Evolutionary conservation across 1,139 yeast genomes (phyloP), one percentile per base, ranked within the genome.

Genomic region (Kodamaea derodonti): DNA sequence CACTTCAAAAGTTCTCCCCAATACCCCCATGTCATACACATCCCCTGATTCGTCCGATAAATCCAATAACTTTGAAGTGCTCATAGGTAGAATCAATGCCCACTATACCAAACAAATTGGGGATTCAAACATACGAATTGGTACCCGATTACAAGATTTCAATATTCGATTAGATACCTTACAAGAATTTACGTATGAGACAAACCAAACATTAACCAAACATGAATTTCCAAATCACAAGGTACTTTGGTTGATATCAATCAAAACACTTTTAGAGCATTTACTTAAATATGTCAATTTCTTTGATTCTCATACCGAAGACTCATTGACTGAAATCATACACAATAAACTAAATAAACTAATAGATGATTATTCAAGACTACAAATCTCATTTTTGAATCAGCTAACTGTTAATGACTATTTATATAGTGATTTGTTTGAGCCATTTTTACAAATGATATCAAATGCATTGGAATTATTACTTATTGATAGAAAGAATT

Each of bases 81-180:
- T 35, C 10, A 18, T 32, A 11, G 28, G 22, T 14, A 30, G 17
- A 10, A 28, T 38, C 25, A 24, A 25, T 16, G 37, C 32, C 20
- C 30, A 29, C 31, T 15, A 27, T 27, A 10, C 13, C 69, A 82
- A 40, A 58, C 79, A 37, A 97, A 88, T 53, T 69, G 96, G 42
- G 46, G 51, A 20, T 51, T 87, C 30, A 88, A 88, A 3, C 85
- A 80, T 47, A 90, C 95, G 5, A 57, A 74, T 4, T 58, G 42
- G 40, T 47, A 43, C 34, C 14, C 33, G 30, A 14, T 32, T 41
- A 15, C 38, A 36, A 14, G 41, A 37, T 12, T 42, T 46, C 31
- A 27, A 30, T 29, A 27, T 31, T 17, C 41, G 41, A 30, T 33
- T 52, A 28, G 52, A 53, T 23, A 39, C 37, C 14, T 42, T 55